Evolutionary conservation across 306 rosid genomes (phyloP).

Genomic region (Sindora glabra): DNA sequence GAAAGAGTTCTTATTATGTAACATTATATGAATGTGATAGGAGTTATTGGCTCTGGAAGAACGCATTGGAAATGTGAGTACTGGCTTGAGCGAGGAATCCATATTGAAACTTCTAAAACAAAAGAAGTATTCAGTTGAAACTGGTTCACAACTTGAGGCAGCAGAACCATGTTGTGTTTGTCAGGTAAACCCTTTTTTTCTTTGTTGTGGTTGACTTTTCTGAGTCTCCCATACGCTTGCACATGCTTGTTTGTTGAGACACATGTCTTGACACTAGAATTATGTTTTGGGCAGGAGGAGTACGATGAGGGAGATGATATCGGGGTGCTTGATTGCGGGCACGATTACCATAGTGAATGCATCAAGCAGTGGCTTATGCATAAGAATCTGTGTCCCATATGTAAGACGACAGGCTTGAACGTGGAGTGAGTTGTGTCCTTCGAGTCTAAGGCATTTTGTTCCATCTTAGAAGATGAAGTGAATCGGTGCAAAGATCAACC

Average conservation of each 20-base stretch:
- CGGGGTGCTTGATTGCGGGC: slow-evolving; percentile 83
- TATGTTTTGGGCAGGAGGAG: slow-evolving; percentile 58
- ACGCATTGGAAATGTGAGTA: slow-evolving; percentile 89
- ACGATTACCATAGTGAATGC: slow-evolving; percentile 64
- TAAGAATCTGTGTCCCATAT: slow-evolving; percentile 91
- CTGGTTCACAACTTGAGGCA: slow-evolving; percentile 40
- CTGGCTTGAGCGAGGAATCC: slow-evolving; percentile 78
- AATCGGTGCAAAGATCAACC: slow-evolving; percentile 18
- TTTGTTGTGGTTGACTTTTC: not conserved
- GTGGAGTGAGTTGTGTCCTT: slow-evolving; percentile 34
- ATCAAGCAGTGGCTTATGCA: slow-evolving; percentile 80
- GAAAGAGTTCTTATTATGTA: not conserved
- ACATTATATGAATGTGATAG: slow-evolving; percentile 25
- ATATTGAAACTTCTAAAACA: slow-evolving; percentile 47
- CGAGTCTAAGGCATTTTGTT: slow-evolving; percentile 19
- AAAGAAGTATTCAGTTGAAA: slow-evolving; percentile 33
- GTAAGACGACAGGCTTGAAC: slow-evolving; percentile 86
- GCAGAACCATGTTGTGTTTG: slow-evolving; percentile 91
- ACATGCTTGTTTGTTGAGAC: not conserved
- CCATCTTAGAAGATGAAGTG: slow-evolving; percentile 13
- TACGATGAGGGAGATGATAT: slow-evolving; percentile 51
- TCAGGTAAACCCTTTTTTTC: slow-evolving; percentile 62
- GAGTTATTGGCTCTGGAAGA: slow-evolving; percentile 93
- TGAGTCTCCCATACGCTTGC: not conserved
- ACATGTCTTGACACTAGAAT: slow-evolving; percentile 7